Percentiles rank a stretch among this genome's conserved stretches.
Evolutionary conservation across 2,329 filamentous ascomycete species (phyloP).

Genomic region (Beauveria rudraprayagi): DNA sequence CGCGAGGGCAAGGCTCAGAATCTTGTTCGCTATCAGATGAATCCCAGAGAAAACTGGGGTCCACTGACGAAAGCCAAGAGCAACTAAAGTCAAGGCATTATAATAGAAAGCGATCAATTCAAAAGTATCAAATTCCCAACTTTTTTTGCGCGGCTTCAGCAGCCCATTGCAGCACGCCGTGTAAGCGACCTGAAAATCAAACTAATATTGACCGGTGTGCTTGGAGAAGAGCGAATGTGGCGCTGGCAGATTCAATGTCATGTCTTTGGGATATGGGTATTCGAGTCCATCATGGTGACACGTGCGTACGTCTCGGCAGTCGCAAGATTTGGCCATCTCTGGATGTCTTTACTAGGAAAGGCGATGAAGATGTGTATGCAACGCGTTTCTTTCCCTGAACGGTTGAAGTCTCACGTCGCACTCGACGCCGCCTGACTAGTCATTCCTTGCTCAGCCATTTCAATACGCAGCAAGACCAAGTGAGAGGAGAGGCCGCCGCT

Average conservation of each 20-base stretch:
- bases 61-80: conserved; percentile 58
- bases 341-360: neutral
- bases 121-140: neutral
- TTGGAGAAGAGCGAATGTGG: neutral
- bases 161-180: too few relatives aligned
- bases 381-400: too few relatives aligned
- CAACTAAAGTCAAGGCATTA: conserved; percentile 42
- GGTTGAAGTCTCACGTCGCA: too few relatives aligned
- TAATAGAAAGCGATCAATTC: conserved; percentile 13
- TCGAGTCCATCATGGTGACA: neutral
- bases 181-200: too few relatives aligned
- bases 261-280: neutral
- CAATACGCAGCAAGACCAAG: too few relatives aligned
- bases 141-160: neutral
- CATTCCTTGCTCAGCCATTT: too few relatives aligned
- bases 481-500: too few relatives aligned
- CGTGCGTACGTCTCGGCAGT: neutral
- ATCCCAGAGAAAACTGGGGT: conserved; percentile 90
- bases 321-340: neutral
- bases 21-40: conserved; percentile 79
- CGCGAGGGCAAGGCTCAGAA: conserved; percentile 58
- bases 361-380: neutral
- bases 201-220: neutral
- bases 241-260: neutral
- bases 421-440: too few relatives aligned